Evolutionary conservation across 257 asterid genomes (phyloP), one percentile per base, ranked within the genome.

Genomic region (Capsicum chinense): DNA sequence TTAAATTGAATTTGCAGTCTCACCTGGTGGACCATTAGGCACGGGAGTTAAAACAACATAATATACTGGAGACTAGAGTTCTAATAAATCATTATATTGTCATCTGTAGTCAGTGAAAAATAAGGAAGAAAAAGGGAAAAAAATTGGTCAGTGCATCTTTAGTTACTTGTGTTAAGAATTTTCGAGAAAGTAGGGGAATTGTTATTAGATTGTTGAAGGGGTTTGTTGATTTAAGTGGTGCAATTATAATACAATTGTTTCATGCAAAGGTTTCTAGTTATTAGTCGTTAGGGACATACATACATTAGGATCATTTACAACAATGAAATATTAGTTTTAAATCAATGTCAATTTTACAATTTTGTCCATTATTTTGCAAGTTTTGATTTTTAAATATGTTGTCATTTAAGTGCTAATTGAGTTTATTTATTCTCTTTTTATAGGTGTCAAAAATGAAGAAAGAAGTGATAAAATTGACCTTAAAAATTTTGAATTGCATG

Each of bases 1-100:
- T 85, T 92, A 91, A 88, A 89, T 82, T 44, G 97, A 93, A 88
- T 91, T 92, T 81, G 91, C 93, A 7, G 97, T 92, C 90, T 94
- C 98, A 83, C 98, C 99, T 92, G 91, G 88, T 91, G 13, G 26
- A 26, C 54, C 78, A 69, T 37, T 14, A 78, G 47, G 64, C 9
- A 10, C 17, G 83, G 82, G 83, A 74, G 89, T 80, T 83, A 80
- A 35, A 54, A 33, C 33, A 78, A 26, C 26, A 54, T 54, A 54
- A 78, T 78, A 12, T 26, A 78, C 64, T 13, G 81, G 9, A 17
- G 48, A 21, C 64, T 54, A 78, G 50, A 54, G 63, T 54, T 78
- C 50, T 54, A 78, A 54, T 26, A 5, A 56, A 14, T 48, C 81
- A 76, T 54, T 76, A 15, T 26, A 26, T 76, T 76, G 64, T 8